These are phyloP conservation scores for Agaricus blazei DNA, from an alignment of 768 basidiomycete species.

Conservation along the genomic window DNA sequence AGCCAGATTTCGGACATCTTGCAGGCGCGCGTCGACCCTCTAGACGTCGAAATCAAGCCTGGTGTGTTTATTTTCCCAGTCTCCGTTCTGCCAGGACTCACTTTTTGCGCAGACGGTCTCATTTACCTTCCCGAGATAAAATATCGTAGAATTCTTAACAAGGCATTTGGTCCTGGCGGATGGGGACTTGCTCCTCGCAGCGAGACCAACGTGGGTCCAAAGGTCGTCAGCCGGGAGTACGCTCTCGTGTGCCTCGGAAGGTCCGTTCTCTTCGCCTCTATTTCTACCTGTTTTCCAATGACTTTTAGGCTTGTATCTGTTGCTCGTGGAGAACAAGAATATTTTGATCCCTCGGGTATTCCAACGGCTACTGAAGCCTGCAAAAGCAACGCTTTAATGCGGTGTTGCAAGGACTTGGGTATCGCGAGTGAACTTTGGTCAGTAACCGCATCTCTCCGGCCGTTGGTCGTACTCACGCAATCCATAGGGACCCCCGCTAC, in stretches of 20 bases:
- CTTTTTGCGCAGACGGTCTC: conserved; percentile 63
- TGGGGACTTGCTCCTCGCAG: conserved; percentile 96
- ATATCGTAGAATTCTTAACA: conserved; percentile 87
- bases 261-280: conserved; percentile 35
- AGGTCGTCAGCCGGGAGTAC: conserved; percentile 89
- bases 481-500: conserved; percentile 85
- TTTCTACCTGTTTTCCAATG: not conserved
- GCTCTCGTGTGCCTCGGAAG: conserved; percentile 90
- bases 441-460: conserved; percentile 12
- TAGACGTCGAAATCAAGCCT: conserved; percentile 92
- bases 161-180: conserved; percentile 92
- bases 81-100: not conserved
- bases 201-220: conserved; percentile 85
- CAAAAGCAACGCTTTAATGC: conserved; percentile 96
- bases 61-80: conserved; percentile 41
- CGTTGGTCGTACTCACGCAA: not conserved
- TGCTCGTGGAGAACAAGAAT: conserved; percentile 94
- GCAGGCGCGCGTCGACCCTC: conserved; percentile 65
- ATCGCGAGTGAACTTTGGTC: conserved; percentile 96
- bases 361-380: conserved; percentile 92
- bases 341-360: conserved; percentile 87
- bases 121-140: conserved; percentile 97
- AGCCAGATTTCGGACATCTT: conserved; percentile 70
- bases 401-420: conserved; percentile 95
- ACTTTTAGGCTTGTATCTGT: conserved; percentile 73